A percentile compares a stretch with the other conserved stretches of the same genome.
Evolutionary conservation across 1,139 yeast species (phyloP).

Genomic region (Arxiozyma slooffiae): DNA sequence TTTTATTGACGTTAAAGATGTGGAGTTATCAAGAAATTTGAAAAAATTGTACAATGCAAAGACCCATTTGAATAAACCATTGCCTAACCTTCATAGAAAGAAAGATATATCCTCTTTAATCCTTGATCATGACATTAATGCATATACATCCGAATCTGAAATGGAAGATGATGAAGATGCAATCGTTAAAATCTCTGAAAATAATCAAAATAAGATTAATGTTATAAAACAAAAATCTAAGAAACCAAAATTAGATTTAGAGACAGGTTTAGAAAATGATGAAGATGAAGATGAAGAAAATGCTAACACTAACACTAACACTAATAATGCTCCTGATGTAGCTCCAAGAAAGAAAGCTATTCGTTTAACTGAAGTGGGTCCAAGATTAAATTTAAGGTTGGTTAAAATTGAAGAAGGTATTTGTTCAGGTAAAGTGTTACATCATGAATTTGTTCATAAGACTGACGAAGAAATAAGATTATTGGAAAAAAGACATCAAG

Average conservation of each 20-base stretch:
- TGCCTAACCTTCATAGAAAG: constrained; percentile 65
- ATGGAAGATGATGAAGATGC: constrained; percentile 84
- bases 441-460: constrained; percentile 64
- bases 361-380: constrained; percentile 88
- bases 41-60: constrained; percentile 66
- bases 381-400: constrained; percentile 67
- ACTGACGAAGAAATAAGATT: constrained; percentile 48
- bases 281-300: too few species aligned
- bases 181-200: constrained; percentile 61
- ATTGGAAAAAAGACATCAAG: constrained; percentile 60
- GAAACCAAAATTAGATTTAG: constrained; percentile 5
- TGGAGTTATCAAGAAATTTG: constrained; percentile 73
- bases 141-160: constrained; percentile 83
- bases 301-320: not conserved
- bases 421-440: constrained; percentile 75
- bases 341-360: constrained; percentile 69
- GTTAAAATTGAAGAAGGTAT: constrained; percentile 94
- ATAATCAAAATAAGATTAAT: constrained; percentile 27
- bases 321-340: constrained; percentile 4
- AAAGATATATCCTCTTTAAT: constrained; percentile 75
- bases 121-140: constrained; percentile 68
- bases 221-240: constrained; percentile 10
- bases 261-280: constrained; percentile 15
- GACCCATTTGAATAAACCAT: constrained; percentile 47
- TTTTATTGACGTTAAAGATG: constrained; percentile 76